Evolutionary conservation across 352 stramenopile genomes (phyloP).

Genomic region (Phytophthora sp.): DNA sequence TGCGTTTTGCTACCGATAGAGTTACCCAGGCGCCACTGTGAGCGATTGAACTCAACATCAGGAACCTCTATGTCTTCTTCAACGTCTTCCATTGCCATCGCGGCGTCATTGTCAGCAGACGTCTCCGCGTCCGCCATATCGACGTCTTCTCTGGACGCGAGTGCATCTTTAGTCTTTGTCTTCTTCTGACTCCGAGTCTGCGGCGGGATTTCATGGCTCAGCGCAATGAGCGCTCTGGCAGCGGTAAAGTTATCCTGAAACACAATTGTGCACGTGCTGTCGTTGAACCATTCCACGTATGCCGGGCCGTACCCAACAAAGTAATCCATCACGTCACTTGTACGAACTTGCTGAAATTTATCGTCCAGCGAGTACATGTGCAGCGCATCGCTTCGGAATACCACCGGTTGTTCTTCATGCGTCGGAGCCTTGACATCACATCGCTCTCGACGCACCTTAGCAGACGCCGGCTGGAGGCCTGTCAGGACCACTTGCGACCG

Average conservation of each 20-base stretch:
- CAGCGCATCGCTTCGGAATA: conserved; percentile 70
- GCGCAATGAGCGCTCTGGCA: conserved; percentile 61
- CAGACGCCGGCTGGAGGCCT: conserved; percentile 45
- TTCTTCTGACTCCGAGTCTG: conserved; percentile 52
- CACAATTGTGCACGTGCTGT: conserved; percentile 84
- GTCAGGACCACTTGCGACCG: conserved; percentile 27
- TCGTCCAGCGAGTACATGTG: conserved; percentile 87
- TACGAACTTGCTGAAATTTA: conserved; percentile 81
- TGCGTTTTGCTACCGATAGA: conserved; percentile 63
- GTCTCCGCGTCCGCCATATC: conserved; percentile 59
- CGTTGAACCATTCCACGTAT: conserved; percentile 90
- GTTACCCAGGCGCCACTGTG: conserved; percentile 62
- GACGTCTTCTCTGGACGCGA: conserved; percentile 45
- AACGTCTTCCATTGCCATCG: conserved; percentile 34
- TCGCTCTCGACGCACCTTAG: conserved; percentile 67
- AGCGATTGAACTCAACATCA: conserved; percentile 69
- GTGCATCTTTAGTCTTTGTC: conserved; percentile 9
- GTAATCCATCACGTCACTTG: conserved; percentile 79
- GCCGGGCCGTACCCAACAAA: conserved; percentile 81
- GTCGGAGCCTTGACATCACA: conserved; percentile 51
- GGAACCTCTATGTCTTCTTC: conserved; percentile 44
- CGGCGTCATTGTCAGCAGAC: conserved; percentile 22
- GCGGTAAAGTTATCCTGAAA: conserved; percentile 83
- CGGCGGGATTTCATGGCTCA: conserved; percentile 54
- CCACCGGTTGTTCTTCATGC: conserved; percentile 35